Evolutionary conservation across 192 early-diverging fungal genomes (phyloP).

Genomic region (Linnemannia exigua): DNA sequence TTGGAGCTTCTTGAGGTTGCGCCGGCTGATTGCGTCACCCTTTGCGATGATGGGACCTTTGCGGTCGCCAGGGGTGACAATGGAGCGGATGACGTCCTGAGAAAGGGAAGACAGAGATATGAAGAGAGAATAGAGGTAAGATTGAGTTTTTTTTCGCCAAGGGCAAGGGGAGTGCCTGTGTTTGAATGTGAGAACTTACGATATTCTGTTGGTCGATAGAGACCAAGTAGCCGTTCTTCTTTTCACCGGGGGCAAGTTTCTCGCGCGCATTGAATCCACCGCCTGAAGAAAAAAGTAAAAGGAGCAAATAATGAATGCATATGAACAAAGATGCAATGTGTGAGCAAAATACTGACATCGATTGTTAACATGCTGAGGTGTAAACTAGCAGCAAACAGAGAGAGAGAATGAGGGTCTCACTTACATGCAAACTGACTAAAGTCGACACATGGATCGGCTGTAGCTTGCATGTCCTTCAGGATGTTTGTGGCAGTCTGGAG

Average conservation of each 20-base stretch:
- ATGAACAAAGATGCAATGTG: neutral
- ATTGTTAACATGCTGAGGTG: too few species aligned
- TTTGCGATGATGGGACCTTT: constrained; percentile 33
- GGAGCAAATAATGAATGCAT: neutral
- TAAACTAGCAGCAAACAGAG: too few species aligned
- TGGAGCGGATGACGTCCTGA: constrained; percentile 60
- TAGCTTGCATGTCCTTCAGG: constrained; percentile 62
- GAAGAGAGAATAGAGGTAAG: neutral
- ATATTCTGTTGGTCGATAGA: constrained; percentile 20
- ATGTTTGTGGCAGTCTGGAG: constrained; percentile 60
- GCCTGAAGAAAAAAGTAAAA: constrained; percentile 5
- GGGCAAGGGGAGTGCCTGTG: neutral
- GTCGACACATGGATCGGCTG: constrained; percentile 74
- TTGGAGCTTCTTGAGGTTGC: constrained; percentile 68
- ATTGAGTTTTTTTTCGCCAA: neutral
- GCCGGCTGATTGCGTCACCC: constrained; percentile 51
- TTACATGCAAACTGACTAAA: constrained; percentile 76
- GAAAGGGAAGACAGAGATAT: neutral
- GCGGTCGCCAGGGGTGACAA: constrained; percentile 46
- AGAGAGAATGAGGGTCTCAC: neutral
- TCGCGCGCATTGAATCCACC: constrained; percentile 26
- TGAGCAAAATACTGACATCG: too few species aligned
- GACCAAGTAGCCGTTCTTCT: constrained; percentile 21
- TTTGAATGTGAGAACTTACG: neutral
- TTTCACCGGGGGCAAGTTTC: constrained; percentile 14